phyloP scores from a whole-genome alignment of 495 filamentous ascomycete species.

The Penicillium roqueforti region DNA sequence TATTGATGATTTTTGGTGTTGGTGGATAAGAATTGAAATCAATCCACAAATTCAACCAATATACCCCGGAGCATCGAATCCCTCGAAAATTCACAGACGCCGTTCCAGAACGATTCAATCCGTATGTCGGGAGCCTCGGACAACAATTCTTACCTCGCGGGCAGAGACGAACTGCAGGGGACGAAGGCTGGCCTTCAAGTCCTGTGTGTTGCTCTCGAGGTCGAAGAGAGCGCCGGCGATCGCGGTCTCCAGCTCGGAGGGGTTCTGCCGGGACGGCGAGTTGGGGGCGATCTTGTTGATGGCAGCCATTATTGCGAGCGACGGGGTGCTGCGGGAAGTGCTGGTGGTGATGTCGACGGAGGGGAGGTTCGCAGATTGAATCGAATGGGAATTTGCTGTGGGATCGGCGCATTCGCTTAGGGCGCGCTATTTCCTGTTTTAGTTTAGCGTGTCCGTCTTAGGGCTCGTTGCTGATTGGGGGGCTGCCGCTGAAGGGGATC shows the following conservation, averaged over 20 bases:
- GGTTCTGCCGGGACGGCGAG: conserved; percentile 88
- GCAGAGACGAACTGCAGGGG: conserved; percentile 97
- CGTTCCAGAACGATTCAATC: conserved; percentile 13
- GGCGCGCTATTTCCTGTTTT: conserved; percentile 25
- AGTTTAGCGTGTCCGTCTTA: conserved; percentile 23
- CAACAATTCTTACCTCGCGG: conserved; percentile 80
- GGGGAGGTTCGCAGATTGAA: conserved; percentile 33
- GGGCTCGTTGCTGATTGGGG: conserved; percentile 7
- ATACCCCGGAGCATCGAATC: conserved; percentile 10
- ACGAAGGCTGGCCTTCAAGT: conserved; percentile 87
- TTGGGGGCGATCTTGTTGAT: conserved; percentile 97
- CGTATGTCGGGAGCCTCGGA: conserved; percentile 1
- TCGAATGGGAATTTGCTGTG: conserved; percentile 39
- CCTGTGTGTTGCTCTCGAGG: conserved; percentile 94
- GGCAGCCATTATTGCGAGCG: conserved; percentile 56
- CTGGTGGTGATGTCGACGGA: conserved; percentile 36
- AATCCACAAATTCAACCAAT: conserved; percentile 8
- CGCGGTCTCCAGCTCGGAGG: conserved; percentile 89
- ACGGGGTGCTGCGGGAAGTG: conserved; percentile 40
- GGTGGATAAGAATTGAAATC: neutral
- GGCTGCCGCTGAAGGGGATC: neutral
- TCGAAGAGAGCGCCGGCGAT: conserved; percentile 96
- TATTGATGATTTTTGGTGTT: conserved; percentile 5
- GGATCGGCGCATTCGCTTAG: conserved; percentile 44
- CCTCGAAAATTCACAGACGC: conserved; percentile 15